Evolutionary conservation across 1,284 basidiomycete species (phyloP), one percentile per base, ranked within the genome.

Genomic region (Ustilago sp.): DNA sequence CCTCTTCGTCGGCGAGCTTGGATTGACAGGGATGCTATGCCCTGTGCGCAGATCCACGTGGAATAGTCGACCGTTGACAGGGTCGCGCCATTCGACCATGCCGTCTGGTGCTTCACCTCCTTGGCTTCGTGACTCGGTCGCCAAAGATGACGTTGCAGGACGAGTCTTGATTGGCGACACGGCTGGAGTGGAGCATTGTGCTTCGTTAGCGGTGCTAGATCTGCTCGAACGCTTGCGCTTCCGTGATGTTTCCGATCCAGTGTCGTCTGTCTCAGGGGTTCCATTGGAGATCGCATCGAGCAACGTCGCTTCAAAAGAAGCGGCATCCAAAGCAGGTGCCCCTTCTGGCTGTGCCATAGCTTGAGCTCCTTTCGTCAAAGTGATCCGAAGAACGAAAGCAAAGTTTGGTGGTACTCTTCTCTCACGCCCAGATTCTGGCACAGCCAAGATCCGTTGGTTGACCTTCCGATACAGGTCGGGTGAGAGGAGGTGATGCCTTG

Each of bases 21-120:
- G 32, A 19, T 41, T 31, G 1, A 58, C 54, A n/a, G 70, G 36
- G 15, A 67, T 32, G 48, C 65, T 73, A 28, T 73, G 58, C 15
- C 70, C 70, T 2, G 70, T 73, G 9, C 70, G 65, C 34, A 51
- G 57, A 59, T 73, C 70, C 17, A 73, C 60, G 23, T 64, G 61
- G 23, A 73, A 73, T n/a, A 58, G 48, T 7, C 53, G 60, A n/a
- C 70, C 70, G 7, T 43, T 68, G 19, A 50, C 47, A 11, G 70
- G 58, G 39, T 68, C 50, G 12, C 65, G 23, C 65, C 64, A 64
- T 17, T 48, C 70, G 2, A 64, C 19, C 57, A 61, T 57, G 1
- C 65, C 65, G 4, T 57, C 61, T 6, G 65, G 61, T 9, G 35
- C 41, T 15, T 41, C 12, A n/a, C 45, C 50, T n/a, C 8, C 51